phyloP scores from a whole-genome alignment of 129 eudicot species.

The Gnaphalium uliginosum region DNA sequence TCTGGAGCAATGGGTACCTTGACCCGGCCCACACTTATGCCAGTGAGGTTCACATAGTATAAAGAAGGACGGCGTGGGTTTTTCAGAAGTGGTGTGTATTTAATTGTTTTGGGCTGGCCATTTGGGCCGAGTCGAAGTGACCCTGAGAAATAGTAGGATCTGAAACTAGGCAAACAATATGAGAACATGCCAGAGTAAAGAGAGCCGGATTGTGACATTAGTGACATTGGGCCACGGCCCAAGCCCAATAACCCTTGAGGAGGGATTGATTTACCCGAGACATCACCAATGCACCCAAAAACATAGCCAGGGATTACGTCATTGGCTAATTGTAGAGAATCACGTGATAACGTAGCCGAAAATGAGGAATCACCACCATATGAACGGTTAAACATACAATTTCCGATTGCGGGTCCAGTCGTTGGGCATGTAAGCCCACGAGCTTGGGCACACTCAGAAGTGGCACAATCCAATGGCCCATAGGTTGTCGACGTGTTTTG shows the following conservation, averaged over 20 bases:
- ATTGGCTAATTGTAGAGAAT: slow-evolving; percentile 49
- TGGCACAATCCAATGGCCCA: slow-evolving; percentile 51
- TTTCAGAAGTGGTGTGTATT: slow-evolving; percentile 76
- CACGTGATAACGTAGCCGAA: slow-evolving; percentile 64
- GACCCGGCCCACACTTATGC: slow-evolving; percentile 69
- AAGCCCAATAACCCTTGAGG: slow-evolving; percentile 92
- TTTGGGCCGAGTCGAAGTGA: slow-evolving; percentile 79
- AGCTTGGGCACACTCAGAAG: slow-evolving; percentile 64
- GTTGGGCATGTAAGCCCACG: slow-evolving; percentile 69
- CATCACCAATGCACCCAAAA: slow-evolving; percentile 71
- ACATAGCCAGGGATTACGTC: slow-evolving; percentile 56
- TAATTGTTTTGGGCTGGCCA: slow-evolving; percentile 81
- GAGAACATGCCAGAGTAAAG: slow-evolving; percentile 71
- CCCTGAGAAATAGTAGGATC: slow-evolving; percentile 87
- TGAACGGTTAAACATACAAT: slow-evolving; percentile 70
- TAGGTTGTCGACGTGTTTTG: slow-evolving; percentile 60
- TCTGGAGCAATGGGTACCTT: slow-evolving; percentile 69
- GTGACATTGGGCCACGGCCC: slow-evolving; percentile 81
- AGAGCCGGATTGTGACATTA: slow-evolving; percentile 66
- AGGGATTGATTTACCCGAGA: slow-evolving; percentile 62
- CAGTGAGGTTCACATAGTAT: slow-evolving; percentile 87
- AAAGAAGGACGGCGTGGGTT: slow-evolving; percentile 86
- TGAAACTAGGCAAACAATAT: slow-evolving; percentile 92
- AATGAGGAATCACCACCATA: slow-evolving; percentile 88
- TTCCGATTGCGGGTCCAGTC: slow-evolving; percentile 32